Percentiles rank a stretch among this genome's conserved stretches.
phyloP scores from a whole-genome alignment of 176 grass and related monocot genomes.

The Elymus sibiricus region DNA sequence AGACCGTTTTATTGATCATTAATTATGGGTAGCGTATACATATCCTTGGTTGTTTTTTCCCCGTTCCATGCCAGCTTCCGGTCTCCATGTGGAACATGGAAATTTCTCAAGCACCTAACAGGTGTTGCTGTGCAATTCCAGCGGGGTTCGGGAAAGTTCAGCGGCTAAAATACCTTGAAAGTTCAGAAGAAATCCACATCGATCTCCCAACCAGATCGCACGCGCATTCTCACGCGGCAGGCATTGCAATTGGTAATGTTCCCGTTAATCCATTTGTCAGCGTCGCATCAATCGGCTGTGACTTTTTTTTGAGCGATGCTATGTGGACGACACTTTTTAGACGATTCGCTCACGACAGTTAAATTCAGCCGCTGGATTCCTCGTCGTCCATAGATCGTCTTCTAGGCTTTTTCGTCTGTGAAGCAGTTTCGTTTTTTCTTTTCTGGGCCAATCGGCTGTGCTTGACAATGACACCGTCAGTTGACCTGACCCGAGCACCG shows the following conservation, averaged over 20 bases:
- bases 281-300: neutral
- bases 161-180: neutral
- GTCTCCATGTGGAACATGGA: neutral
- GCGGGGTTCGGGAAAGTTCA: neutral
- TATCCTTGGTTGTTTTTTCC: no score
- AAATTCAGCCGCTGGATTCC: no score
- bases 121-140: neutral
- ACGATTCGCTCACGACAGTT: no score
- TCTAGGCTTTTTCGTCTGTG: no score
- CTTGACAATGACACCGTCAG: neutral
- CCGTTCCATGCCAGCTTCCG: no score
- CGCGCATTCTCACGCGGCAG: neutral
- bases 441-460: neutral
- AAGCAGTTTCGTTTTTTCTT: no score
- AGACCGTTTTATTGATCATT: no score
- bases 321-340: no score
- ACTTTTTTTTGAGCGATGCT: no score
- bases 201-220: neutral
- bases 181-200: neutral
- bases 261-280: neutral
- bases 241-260: neutral
- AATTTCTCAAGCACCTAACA: neutral
- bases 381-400: no score
- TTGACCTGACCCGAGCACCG: neutral
- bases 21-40: no score